A percentile compares a stretch with the other conserved stretches of the same genome.
Evolutionary conservation across 345 rosid genomes (phyloP).

Genomic region (Psidium friedrichsthalianum): DNA sequence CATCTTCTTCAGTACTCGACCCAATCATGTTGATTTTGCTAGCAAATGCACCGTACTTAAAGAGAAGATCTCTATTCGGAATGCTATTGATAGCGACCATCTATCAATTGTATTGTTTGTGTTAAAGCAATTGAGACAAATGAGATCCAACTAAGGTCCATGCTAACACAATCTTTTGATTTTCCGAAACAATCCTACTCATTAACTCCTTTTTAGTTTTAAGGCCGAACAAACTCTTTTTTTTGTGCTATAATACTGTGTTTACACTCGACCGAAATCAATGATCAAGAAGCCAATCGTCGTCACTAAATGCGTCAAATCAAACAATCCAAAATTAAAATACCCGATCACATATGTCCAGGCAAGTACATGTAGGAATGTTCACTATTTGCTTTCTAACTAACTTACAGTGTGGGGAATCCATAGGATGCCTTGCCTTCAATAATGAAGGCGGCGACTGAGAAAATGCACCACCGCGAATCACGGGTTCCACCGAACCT

Average conservation of each 20-base stretch:
- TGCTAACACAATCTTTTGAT: rapidly evolving
- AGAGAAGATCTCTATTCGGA: rapidly evolving
- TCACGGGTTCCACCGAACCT: background rate
- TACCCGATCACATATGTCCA: rapidly evolving
- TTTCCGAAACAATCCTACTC: background rate
- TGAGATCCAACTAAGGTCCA: background rate
- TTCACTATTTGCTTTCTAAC: background rate
- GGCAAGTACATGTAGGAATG: background rate
- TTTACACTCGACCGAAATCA: background rate
- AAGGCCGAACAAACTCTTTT: too few species aligned
- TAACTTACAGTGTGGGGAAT: background rate
- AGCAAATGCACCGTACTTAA: background rate
- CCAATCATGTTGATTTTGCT: background rate
- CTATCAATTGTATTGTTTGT: background rate
- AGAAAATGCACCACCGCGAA: background rate
- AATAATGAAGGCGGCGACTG: background rate
- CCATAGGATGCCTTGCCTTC: background rate
- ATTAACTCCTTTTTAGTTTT: too few species aligned
- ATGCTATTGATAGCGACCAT: rapidly evolving
- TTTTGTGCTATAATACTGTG: rapidly evolving
- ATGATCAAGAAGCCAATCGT: rapidly evolving
- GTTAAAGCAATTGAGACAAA: background rate
- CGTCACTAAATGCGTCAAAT: rapidly evolving
- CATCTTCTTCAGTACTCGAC: background rate
- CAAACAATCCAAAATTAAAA: background rate